Evolutionary conservation across 768 basidiomycete genomes (phyloP), one percentile per base, ranked within the genome.

Genomic region (Phaffia australis): DNA sequence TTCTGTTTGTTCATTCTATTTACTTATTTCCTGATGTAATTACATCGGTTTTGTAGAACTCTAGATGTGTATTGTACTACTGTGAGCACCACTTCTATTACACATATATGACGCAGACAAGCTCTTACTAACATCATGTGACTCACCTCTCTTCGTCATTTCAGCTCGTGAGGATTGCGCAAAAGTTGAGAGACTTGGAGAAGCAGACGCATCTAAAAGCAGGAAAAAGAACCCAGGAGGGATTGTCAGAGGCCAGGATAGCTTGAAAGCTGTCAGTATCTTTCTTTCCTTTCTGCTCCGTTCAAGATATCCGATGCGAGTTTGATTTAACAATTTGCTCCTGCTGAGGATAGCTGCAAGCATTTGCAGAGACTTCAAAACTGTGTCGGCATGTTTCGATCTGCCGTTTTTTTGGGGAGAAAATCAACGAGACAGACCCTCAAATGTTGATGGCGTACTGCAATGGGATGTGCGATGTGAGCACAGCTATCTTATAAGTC

Each of bases 31-130:
- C 35, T 50, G n/a, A 35, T 21, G 29, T 18, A 61, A 29, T 51
- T 47, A 11, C 16, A 30, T 47, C 21, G 25, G 16, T 16, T 0
- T 60, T 11, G 25, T 59, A 90, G 88, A 83, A 87, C 1, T 81
- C 89, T 0, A 88, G 87, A 76, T 90, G 88, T 70, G 78, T 89
- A 30, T 75, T 90, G 1, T 91, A 88, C 73, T 91, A 89, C 72
- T 89, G 88, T 87, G 69, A 72, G 83, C 29, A 25, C 3, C n/a
- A 21, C 15, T 35, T n/a, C n/a, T 42, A 54, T 15, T 9, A 23
- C n/a, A 15, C 23, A 30, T 5, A 9, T 15, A 9, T 5, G 29
- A 54, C 18, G 42, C 57, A 16, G 25, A 32, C 3, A 35, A 65
- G 51, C 52, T 55, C 54, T 54, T 14, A 42, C 25, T 59, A 46